Percentiles rank a stretch among this genome's conserved stretches.
phyloP scores from a whole-genome alignment of 2,329 filamentous ascomycete species.

The Didymella sp. region DNA sequence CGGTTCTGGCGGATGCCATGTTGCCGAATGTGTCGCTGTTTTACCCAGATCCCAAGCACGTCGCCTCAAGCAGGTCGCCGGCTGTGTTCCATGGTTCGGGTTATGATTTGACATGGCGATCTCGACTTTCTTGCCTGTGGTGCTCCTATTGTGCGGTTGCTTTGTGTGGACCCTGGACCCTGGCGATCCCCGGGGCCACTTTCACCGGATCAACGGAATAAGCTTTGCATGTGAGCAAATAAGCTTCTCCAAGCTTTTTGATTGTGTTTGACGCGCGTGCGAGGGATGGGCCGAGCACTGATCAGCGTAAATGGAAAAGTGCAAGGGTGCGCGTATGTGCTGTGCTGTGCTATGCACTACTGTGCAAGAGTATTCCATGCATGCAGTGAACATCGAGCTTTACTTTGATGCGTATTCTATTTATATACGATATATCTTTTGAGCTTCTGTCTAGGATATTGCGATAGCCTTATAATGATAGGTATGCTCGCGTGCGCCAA shows the following conservation, averaged over 20 bases:
- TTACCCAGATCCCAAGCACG: background rate
- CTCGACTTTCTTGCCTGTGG: background rate
- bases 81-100: background rate
- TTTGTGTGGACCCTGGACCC: background rate
- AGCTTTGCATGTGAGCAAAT: background rate
- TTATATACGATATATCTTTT: background rate
- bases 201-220: background rate
- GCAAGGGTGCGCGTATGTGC: background rate
- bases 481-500: background rate
- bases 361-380: background rate
- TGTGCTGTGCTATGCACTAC: background rate
- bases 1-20: background rate
- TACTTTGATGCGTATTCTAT: background rate
- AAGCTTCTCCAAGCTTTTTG: slow-evolving; percentile 14
- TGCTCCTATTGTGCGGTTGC: no score
- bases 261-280: background rate
- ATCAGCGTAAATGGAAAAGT: background rate
- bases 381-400: background rate
- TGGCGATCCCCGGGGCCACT: background rate
- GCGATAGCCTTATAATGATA: background rate
- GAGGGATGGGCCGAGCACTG: background rate
- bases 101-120: background rate
- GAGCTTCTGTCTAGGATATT: background rate
- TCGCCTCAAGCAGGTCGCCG: background rate
- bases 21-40: background rate